Evolutionary conservation across 148 eudicot species (phyloP).

Genomic region (Camellia granthamiana): DNA sequence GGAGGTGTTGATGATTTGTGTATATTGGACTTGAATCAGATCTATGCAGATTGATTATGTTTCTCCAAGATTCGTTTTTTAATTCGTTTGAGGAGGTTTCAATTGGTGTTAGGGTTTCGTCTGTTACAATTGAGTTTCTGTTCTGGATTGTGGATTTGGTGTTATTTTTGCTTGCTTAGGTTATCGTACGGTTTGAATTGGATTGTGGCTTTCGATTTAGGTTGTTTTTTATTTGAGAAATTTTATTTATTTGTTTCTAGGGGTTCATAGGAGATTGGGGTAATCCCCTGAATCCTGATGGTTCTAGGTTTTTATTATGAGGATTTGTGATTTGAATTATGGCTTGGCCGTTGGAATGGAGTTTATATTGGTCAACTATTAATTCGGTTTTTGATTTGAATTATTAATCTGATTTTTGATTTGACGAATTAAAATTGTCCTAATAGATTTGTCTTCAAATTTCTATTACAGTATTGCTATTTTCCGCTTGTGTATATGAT

Average conservation of each 20-base stretch:
- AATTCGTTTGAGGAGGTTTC: constrained; percentile 8
- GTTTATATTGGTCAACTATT: not conserved
- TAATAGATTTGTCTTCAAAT: too few relatives aligned
- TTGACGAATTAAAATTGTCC: too few relatives aligned
- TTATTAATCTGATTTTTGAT: too few relatives aligned
- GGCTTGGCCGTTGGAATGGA: not conserved
- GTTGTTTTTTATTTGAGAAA: too few relatives aligned
- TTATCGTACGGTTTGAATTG: too few relatives aligned
- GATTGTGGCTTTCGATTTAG: too few relatives aligned
- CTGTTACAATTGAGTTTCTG: not conserved
- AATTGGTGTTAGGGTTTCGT: not conserved
- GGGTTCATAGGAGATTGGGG: too few relatives aligned
- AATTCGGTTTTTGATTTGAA: not conserved
- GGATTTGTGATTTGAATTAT: not conserved
- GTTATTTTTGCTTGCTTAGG: not conserved
- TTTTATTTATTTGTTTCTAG: too few relatives aligned
- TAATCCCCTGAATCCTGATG: too few relatives aligned
- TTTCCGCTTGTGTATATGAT: too few relatives aligned
- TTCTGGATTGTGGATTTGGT: not conserved
- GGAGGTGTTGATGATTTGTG: not conserved
- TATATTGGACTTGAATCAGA: not conserved
- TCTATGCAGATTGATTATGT: constrained; percentile 4
- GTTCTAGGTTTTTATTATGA: too few relatives aligned
- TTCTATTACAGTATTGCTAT: too few relatives aligned
- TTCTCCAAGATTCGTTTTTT: not conserved